Conservation (phyloP, 768 basidiomycete genomes). For the Panaeolus cyanescens region DNA sequence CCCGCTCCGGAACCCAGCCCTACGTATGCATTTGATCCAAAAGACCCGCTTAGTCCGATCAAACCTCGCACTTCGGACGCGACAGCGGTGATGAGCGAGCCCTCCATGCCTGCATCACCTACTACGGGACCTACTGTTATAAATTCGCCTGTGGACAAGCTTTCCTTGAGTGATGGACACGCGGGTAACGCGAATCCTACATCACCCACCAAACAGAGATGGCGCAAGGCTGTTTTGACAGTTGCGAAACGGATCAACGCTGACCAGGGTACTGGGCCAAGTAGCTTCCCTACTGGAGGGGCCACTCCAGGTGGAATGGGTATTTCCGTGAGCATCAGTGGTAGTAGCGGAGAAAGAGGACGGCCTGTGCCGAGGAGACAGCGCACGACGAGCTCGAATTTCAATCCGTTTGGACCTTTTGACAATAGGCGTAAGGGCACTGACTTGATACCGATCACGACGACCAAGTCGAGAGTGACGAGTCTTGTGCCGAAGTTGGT, state of each 20-base stretch:
- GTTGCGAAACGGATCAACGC: slow-evolving; percentile 23
- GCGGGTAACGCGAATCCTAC: neutral
- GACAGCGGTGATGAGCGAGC: neutral
- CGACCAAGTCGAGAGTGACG: slow-evolving; percentile 52
- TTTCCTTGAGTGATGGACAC: neutral
- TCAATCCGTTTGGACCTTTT: slow-evolving; percentile 4
- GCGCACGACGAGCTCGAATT: slow-evolving; percentile 22
- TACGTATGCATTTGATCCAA: neutral
- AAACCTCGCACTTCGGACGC: neutral
- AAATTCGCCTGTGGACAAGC: slow-evolving; percentile 1
- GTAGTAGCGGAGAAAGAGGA: neutral
- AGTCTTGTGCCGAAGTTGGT: slow-evolving; percentile 57
- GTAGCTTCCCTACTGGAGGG: neutral
- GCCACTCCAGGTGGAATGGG: neutral
- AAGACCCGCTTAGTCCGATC: neutral
- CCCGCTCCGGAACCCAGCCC: neutral
- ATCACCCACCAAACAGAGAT: neutral
- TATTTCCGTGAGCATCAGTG: neutral
- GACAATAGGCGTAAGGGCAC: slow-evolving; percentile 15
- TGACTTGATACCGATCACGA: slow-evolving; percentile 25
- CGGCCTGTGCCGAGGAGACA: slow-evolving; percentile 19
- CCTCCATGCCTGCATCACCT: neutral
- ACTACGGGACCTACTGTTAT: neutral
- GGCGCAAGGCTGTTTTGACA: slow-evolving; percentile 7
- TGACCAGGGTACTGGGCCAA: slow-evolving; percentile 29